Evolutionary conservation across 75 land plant genomes (phyloP).

Genomic region (Pinus albicaulis): DNA sequence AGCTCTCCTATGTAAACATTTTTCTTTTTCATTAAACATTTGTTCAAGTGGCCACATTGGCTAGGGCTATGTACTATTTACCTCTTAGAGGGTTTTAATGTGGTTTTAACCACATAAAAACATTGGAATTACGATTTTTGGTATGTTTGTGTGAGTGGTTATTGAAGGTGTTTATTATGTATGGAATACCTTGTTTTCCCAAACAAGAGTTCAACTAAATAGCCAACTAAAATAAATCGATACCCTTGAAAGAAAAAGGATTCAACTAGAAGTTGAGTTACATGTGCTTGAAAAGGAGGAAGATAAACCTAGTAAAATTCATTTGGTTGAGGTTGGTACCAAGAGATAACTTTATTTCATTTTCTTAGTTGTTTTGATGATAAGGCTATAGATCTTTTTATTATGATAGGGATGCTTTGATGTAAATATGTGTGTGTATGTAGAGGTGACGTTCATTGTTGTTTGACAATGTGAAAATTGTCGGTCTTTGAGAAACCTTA

Average conservation of each 20-base stretch:
- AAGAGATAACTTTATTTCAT: not conserved
- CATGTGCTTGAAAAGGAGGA: slow-evolving; percentile 99
- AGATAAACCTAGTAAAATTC: slow-evolving; percentile 95
- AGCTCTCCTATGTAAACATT: no score
- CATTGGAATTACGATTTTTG: no score
- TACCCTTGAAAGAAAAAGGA: slow-evolving; percentile 73
- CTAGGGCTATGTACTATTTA: no score
- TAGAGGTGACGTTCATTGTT: not conserved
- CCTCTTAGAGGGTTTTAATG: no score
- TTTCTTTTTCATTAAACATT: no score
- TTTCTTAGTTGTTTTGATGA: not conserved
- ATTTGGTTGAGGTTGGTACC: slow-evolving; percentile 18
- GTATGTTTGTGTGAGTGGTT: no score
- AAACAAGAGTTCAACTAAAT: slow-evolving; percentile 78
- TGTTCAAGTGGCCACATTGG: no score
- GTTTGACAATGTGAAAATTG: no score
- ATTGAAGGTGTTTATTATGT: no score
- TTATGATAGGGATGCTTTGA: not conserved
- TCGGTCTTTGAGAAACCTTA: no score
- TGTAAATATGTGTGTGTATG: not conserved
- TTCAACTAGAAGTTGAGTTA: slow-evolving; percentile 90
- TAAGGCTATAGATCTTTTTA: not conserved
- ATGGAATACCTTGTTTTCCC: no score
- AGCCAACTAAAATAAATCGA: slow-evolving; percentile 99
- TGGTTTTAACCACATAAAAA: no score